Evolutionary conservation across 2,329 filamentous ascomycete genomes (phyloP), one percentile per base, ranked within the genome.

Genomic region (Trichothecium roseum): DNA sequence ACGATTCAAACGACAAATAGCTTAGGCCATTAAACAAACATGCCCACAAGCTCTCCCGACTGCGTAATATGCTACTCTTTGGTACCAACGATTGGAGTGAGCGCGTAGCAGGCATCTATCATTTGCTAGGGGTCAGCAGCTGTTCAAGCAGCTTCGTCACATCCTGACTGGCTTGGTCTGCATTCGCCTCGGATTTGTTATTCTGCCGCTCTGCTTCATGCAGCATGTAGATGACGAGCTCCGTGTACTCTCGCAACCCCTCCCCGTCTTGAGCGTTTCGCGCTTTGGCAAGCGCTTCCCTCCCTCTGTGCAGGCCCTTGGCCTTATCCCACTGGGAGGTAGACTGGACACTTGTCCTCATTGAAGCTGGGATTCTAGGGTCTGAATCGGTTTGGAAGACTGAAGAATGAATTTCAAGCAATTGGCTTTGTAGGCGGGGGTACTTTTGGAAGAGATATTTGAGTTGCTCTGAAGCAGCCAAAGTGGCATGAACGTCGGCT

Each of bases 201-300:
- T 6, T 10, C 20, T 24, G 6, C 6, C 10, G 6, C 20, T 24
- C 20, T 24, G 6, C 20, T 10, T 6, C 6, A 6, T 24, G 20
- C 37, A 76, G 56, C 24, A 76, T 53, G 37, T 66, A 60, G 32
- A 68, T 47, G 14, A 80, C 63, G 16, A 79, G 56, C 41, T 73
- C 70, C 32, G 67, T 69, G 46, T 76, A 81, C 52, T 79, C 76
- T 35, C 69, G 59, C 20, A 81, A 59, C 4, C 63, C 75, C 44
- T 78, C 72, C 20, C 73, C 73, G 38, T 69, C 68, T 43, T 69
- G 64, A n/a, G 67, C 63, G 22, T 60, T 58, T 38, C 69, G 62
- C 24, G 69, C 68, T 36, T 54, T 62, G 29, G 67, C 66, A 39
- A 81, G 55, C 12, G 66, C 67, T 15, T 66, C 60, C 30, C 72